Percentiles rank a stretch among this genome's conserved stretches.
phyloP scores from a whole-genome alignment of 306 rosid genomes.

The Fragaria nilgerrensis region DNA sequence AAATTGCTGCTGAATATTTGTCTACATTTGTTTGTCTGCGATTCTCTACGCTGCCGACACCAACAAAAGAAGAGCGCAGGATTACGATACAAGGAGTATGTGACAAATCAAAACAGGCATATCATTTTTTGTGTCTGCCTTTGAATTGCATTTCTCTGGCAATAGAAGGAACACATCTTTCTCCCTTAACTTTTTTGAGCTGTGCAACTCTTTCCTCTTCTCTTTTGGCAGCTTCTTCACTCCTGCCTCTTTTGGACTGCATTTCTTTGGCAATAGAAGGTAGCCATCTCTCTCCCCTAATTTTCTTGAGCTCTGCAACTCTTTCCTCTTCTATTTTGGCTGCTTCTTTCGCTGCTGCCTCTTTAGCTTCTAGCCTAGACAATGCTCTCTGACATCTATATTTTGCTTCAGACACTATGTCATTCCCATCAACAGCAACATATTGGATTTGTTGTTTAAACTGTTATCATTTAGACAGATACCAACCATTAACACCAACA shows the following conservation, averaged over 20 bases:
- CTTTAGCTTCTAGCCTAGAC: constrained; percentile 66
- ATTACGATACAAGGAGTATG: not conserved
- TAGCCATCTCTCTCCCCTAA: constrained; percentile 91
- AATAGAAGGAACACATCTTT: constrained; percentile 83
- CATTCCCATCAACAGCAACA: constrained; percentile 60
- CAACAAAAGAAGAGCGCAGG: not conserved
- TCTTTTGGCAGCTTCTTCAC: constrained; percentile 55
- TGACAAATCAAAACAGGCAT: not conserved
- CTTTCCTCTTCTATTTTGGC: constrained; percentile 79
- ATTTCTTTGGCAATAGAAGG: constrained; percentile 77
- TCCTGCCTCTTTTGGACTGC: constrained; percentile 57
- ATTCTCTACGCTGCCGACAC: not conserved
- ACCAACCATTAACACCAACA: constrained; percentile 1
- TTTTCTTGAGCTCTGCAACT: constrained; percentile 63
- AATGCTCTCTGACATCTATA: constrained; percentile 49
- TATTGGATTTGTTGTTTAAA: constrained; percentile 49
- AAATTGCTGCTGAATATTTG: not conserved
- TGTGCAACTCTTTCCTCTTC: constrained; percentile 74
- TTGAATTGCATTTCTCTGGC: constrained; percentile 57
- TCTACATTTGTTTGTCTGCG: constrained; percentile 5
- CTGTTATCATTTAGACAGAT: constrained; percentile 42
- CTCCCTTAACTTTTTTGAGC: constrained; percentile 75
- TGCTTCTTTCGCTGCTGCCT: constrained; percentile 59
- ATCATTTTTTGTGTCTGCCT: constrained; percentile 6
- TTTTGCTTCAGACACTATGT: constrained; percentile 57